phyloP scores from a whole-genome alignment of 1,284 basidiomycete species.

The Cutaneotrichosporon curvatum region DNA sequence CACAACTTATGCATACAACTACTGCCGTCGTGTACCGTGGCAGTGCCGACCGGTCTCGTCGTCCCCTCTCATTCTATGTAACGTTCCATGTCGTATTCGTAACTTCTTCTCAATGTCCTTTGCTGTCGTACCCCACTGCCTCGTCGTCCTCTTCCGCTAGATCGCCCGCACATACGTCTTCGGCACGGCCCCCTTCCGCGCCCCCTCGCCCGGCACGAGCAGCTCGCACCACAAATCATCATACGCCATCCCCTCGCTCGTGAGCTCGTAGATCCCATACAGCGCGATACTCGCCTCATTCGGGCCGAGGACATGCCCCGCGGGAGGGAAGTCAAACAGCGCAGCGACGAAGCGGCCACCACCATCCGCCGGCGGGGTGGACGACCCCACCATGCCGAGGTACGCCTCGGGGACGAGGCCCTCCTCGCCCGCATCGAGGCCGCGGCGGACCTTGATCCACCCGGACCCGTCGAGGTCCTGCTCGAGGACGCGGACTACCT shows the following conservation, averaged over 20 bases:
- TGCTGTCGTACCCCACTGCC: no score
- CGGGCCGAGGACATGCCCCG: conserved; percentile 6
- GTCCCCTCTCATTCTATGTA: no score
- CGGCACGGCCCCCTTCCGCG: conserved; percentile 14
- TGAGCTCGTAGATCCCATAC: conserved; percentile 19
- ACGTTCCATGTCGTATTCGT: no score
- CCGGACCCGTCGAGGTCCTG: conserved; percentile 17
- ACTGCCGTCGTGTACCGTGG: no score
- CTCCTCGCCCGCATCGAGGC: conserved; percentile 8
- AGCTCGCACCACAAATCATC: conserved; percentile 20
- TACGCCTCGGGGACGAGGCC: conserved; percentile 13
- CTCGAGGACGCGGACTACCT: conserved; percentile 18
- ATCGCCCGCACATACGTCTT: conserved; percentile 13
- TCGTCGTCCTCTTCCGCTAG: neutral
- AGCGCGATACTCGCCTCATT: conserved; percentile 10
- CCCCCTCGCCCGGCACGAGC: conserved; percentile 9
- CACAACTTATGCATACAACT: no score
- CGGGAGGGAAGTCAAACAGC: conserved; percentile 17
- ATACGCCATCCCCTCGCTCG: conserved; percentile 16
- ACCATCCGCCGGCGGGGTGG: conserved; percentile 13
- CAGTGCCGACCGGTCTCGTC: no score
- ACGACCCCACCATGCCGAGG: conserved; percentile 6
- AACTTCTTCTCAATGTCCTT: no score
- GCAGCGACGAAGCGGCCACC: conserved; percentile 14
- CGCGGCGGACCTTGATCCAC: conserved; percentile 15